Evolutionary conservation across 768 basidiomycete genomes (phyloP), one percentile per base, ranked within the genome.

Genomic region (Tricholoma sp.): DNA sequence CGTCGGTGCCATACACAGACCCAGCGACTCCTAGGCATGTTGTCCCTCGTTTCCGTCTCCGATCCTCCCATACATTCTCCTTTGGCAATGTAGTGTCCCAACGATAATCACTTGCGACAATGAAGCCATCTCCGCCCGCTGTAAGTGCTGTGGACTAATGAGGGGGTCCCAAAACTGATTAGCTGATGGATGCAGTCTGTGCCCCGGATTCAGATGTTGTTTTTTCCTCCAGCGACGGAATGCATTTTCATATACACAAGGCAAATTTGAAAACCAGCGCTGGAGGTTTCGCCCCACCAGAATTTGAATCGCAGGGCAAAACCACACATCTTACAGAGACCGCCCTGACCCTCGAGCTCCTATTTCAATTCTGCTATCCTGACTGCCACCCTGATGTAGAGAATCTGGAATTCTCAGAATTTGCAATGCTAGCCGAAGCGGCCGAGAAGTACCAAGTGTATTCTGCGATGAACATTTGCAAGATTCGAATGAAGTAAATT

Each of bases 181-280:
- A n/a, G n/a, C n/a, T n/a, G n/a, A n/a, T n/a, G n/a, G 6, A 20
- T 44, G n/a, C n/a, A 58, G 57, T 57, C 56, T 53, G 32, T 24
- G 42, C 31, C 13, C 12, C 53, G 17, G 53, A 60, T 39, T 49
- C 56, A 11, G 59, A 62, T 53, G 44, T 62, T 15, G 50, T 41
- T 1, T 60, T 63, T 33, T 28, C 29, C 7, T 63, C 61, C 17
- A 50, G 39, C 3, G 61, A 63, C 20, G 49, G 57, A 6, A 17
- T 58, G 12, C 52, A 56, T 2, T 63, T 63, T 33, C 28, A 42
- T 6, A 3, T 63, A 15, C 61, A 63, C 48, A 56, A 51, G 44
- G 47, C 29, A 6, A 55, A 63, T 49, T 57, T 63, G 11, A 41
- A 54, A 47, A 48, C 54, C 10, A 48, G 34, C 10, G 50, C 54